Evolutionary conservation across 1,284 basidiomycete species (phyloP).

Genomic region (Chiua sp.): DNA sequence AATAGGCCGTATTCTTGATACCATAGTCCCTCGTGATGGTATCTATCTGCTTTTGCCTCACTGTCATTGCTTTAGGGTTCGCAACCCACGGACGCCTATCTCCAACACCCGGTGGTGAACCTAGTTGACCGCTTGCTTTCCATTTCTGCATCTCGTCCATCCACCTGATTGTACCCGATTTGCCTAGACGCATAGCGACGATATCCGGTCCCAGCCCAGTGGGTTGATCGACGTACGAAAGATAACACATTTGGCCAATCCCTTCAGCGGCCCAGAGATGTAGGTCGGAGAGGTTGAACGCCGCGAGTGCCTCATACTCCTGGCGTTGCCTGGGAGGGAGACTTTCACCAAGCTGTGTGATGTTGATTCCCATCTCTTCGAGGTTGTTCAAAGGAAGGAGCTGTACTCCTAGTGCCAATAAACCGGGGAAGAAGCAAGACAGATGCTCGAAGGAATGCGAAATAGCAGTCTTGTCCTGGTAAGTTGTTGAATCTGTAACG

Average conservation of each 20-base stretch:
- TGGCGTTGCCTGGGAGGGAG: constrained; percentile 43
- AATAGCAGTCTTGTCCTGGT: constrained; percentile 37
- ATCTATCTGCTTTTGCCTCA: constrained; percentile 31
- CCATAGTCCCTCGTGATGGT: constrained; percentile 44
- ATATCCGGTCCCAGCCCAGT: constrained; percentile 69
- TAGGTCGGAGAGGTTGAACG: constrained; percentile 52
- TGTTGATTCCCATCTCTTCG: constrained; percentile 47
- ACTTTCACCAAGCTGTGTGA: constrained; percentile 41
- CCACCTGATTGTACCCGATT: constrained; percentile 48
- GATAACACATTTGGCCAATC: constrained; percentile 68
- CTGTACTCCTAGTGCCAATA: constrained; percentile 75
- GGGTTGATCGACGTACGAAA: constrained; percentile 66
- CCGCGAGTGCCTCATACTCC: constrained; percentile 42
- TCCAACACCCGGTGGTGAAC: constrained; percentile 58
- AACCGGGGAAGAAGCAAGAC: constrained; percentile 79
- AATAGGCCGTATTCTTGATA: constrained; percentile 48
- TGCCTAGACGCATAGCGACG: constrained; percentile 47
- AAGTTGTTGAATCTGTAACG: constrained; percentile 59
- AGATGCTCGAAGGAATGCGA: constrained; percentile 73
- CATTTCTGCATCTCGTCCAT: constrained; percentile 57
- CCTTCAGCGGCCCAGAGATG: constrained; percentile 74
- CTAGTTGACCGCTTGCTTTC: constrained; percentile 48
- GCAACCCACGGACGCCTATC: constrained; percentile 41
- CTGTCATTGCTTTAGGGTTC: constrained; percentile 22
- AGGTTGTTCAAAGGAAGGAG: constrained; percentile 61